Evolutionary conservation across 768 basidiomycete genomes (phyloP).

Genomic region (Russula virescens): DNA sequence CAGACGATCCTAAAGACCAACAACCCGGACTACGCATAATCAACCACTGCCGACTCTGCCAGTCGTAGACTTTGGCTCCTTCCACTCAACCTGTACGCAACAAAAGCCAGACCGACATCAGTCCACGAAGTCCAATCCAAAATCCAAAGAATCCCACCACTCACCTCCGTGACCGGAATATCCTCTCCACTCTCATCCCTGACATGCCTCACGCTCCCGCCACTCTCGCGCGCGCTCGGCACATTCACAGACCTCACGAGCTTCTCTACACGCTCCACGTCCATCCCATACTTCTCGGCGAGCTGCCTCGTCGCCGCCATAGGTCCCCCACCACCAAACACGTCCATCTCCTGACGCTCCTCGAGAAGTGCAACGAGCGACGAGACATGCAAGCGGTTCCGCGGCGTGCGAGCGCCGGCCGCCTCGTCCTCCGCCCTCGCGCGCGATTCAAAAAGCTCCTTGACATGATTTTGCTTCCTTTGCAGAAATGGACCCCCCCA

Average conservation of each 20-base stretch:
- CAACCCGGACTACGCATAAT: not conserved
- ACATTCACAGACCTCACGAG: slow-evolving; percentile 55
- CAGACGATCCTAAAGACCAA: not conserved
- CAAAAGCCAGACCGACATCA: not conserved
- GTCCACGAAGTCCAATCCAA: not conserved
- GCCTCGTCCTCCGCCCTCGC: slow-evolving; percentile 52
- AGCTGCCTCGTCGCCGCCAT: slow-evolving; percentile 31
- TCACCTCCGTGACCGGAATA: slow-evolving; percentile 44
- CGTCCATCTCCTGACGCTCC: slow-evolving; percentile 41
- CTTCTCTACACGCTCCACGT: slow-evolving; percentile 44
- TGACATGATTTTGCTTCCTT: slow-evolving; percentile 28
- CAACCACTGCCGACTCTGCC: no score
- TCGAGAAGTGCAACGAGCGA: slow-evolving; percentile 56
- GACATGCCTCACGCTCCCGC: slow-evolving; percentile 10
- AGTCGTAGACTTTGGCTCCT: not conserved
- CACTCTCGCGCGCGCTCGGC: slow-evolving; percentile 51
- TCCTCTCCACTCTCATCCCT: slow-evolving; percentile 47
- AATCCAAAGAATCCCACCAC: slow-evolving; percentile 23
- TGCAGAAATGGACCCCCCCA: slow-evolving; percentile 21
- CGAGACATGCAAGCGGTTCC: slow-evolving; percentile 51
- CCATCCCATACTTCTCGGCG: slow-evolving; percentile 50
- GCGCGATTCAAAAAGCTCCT: slow-evolving; percentile 49
- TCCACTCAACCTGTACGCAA: slow-evolving; percentile 10
- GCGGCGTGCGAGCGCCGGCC: slow-evolving; percentile 34
- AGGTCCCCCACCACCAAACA: not conserved